phyloP scores from a whole-genome alignment of 129 eudicot genomes.

The Flaveria brownii region DNA sequence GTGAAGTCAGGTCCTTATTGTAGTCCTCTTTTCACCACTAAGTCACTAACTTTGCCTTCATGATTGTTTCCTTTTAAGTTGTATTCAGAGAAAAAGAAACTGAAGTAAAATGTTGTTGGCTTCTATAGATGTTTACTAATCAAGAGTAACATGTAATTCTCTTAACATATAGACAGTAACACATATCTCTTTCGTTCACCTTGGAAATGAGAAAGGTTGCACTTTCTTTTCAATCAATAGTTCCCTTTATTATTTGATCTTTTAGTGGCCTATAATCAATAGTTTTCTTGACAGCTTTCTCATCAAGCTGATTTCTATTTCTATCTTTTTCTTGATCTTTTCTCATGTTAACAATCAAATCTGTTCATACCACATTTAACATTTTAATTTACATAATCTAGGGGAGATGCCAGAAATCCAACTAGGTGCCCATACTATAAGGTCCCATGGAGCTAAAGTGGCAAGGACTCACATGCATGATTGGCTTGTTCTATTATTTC shows the following conservation, averaged over 20 bases:
- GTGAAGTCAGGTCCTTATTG: neutral
- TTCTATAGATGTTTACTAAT: slow-evolving; percentile 17
- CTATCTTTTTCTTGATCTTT: neutral
- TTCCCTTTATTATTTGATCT: neutral
- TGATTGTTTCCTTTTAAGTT: slow-evolving; percentile 11
- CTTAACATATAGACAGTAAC: neutral
- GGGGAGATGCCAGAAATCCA: slow-evolving; percentile 86
- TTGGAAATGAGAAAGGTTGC: neutral
- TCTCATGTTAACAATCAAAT: neutral
- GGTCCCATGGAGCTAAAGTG: slow-evolving; percentile 64
- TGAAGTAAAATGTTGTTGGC: neutral
- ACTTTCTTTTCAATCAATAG: neutral
- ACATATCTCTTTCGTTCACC: neutral
- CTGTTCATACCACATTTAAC: slow-evolving; percentile 14
- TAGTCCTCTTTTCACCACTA: slow-evolving; percentile 8
- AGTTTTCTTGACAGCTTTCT: slow-evolving; percentile 11
- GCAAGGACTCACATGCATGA: slow-evolving; percentile 77
- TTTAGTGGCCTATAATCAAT: neutral
- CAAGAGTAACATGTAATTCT: neutral
- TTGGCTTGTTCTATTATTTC: slow-evolving; percentile 73
- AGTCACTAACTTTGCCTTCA: slow-evolving; percentile 1
- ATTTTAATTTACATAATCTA: slow-evolving; percentile 30
- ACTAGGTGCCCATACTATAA: slow-evolving; percentile 73
- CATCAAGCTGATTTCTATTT: neutral
- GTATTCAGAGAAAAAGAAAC: neutral